A percentile compares a stretch with the other conserved stretches of the same genome.
Conservation (phyloP, 805 yeast genomes). For the Kodamaea kaohsiungensis region DNA sequence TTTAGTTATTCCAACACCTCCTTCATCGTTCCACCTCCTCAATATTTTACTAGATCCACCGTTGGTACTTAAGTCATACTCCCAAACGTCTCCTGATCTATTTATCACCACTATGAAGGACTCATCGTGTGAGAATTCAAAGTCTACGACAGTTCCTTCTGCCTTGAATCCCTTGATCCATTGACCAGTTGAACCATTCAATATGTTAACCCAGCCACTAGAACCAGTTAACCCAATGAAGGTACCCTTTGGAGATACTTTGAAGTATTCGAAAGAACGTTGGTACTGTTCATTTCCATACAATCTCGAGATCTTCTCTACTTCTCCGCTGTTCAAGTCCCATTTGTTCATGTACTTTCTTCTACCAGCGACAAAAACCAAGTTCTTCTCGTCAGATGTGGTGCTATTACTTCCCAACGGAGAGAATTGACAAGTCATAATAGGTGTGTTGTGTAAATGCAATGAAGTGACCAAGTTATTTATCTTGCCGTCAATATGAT, state of each 20-base stretch:
- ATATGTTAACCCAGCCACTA: slow-evolving; percentile 86
- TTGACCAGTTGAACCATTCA: slow-evolving; percentile 78
- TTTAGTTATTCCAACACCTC: slow-evolving; percentile 81
- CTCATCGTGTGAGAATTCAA: slow-evolving; percentile 60
- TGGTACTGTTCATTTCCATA: slow-evolving; percentile 91
- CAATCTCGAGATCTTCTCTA: slow-evolving; percentile 84
- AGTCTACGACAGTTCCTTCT: slow-evolving; percentile 84
- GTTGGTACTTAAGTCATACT: slow-evolving; percentile 46
- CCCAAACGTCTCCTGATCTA: slow-evolving; percentile 86
- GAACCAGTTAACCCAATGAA: slow-evolving; percentile 78
- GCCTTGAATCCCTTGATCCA: slow-evolving; percentile 86
- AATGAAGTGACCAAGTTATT: slow-evolving; percentile 83
- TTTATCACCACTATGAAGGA: slow-evolving; percentile 59
- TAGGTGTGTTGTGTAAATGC: slow-evolving; percentile 75
- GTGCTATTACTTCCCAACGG: slow-evolving; percentile 23
- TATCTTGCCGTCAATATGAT: slow-evolving; percentile 84
- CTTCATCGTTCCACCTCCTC: slow-evolving; percentile 80
- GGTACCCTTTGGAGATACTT: slow-evolving; percentile 69
- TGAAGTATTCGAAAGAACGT: slow-evolving; percentile 83
- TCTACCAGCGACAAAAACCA: slow-evolving; percentile 85
- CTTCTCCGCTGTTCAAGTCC: slow-evolving; percentile 69
- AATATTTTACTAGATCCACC: slow-evolving; percentile 42
- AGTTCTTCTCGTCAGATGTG: slow-evolving; percentile 29
- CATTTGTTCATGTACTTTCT: slow-evolving; percentile 90
- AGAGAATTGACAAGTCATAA: slow-evolving; percentile 72